Evolutionary conservation across 2,329 filamentous ascomycete genomes (phyloP).

Genomic region (Exophiala sp.): DNA sequence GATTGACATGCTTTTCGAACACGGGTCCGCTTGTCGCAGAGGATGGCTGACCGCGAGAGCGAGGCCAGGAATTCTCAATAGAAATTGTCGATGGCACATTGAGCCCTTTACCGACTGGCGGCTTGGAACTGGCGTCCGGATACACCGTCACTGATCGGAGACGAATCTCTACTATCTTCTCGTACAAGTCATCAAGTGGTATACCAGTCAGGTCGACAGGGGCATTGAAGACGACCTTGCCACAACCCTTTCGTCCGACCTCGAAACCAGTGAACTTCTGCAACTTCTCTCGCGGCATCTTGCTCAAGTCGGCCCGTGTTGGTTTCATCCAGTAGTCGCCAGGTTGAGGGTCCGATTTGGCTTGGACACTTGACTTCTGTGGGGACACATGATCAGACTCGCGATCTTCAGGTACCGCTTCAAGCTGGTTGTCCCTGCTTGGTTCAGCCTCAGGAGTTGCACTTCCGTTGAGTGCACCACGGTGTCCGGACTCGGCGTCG

Average conservation of each 20-base stretch:
- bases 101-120: constrained; percentile 77
- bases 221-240: constrained; percentile 74
- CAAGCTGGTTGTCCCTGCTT: constrained; percentile 69
- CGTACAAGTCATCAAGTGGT: constrained; percentile 75
- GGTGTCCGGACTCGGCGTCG: constrained; percentile 50
- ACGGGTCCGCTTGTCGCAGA: constrained; percentile 60
- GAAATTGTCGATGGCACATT: constrained; percentile 86
- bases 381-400: constrained; percentile 45
- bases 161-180: constrained; percentile 70
- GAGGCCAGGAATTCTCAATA: constrained; percentile 92
- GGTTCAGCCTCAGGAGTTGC: constrained; percentile 51
- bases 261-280: constrained; percentile 70
- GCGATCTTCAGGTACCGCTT: constrained; percentile 66
- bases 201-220: constrained; percentile 79
- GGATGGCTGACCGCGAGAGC: constrained; percentile 59
- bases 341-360: constrained; percentile 50
- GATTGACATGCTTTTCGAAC: constrained; percentile 76
- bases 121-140: constrained; percentile 69
- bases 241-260: constrained; percentile 78
- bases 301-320: constrained; percentile 67
- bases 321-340: constrained; percentile 89
- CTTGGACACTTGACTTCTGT: constrained; percentile 24
- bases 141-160: constrained; percentile 87
- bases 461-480: constrained; percentile 43
- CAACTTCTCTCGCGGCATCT: constrained; percentile 76